A percentile compares a stretch with the other conserved stretches of the same genome.
Conservation (phyloP, 768 basidiomycete species). For the Amanita brunnescens region DNA sequence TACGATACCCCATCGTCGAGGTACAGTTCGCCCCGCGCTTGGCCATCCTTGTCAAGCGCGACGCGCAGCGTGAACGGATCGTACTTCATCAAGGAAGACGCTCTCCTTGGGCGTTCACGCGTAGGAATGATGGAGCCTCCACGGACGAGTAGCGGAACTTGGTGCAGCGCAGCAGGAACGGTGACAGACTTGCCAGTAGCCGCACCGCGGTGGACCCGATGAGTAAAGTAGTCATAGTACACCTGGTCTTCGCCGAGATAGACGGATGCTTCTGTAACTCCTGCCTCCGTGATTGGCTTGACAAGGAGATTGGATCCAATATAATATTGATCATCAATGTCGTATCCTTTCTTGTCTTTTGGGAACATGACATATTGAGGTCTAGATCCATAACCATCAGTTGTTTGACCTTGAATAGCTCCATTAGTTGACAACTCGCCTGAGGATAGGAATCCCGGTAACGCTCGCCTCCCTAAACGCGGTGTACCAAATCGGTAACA, state of each 20-base stretch:
- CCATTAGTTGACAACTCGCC: too few species aligned
- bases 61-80: constrained; percentile 92
- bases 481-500: constrained; percentile 96
- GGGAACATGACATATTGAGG: constrained; percentile 98
- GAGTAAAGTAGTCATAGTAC: constrained; percentile 90
- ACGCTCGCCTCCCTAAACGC: constrained; percentile 85
- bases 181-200: constrained; percentile 60
- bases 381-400: too few species aligned
- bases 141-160: constrained; percentile 79
- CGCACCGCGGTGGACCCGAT: constrained; percentile 56
- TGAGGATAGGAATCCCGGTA: constrained; percentile 73
- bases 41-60: constrained; percentile 50
- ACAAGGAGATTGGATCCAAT: constrained; percentile 81
- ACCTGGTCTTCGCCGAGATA: constrained; percentile 88
- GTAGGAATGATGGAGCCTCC: constrained; percentile 88
- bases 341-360: constrained; percentile 75
- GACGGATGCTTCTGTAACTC: constrained; percentile 56
- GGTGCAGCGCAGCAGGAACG: constrained; percentile 70
- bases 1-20: constrained; percentile 91
- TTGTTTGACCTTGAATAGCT: neutral
- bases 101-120: constrained; percentile 77
- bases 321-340: constrained; percentile 91
- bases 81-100: constrained; percentile 79
- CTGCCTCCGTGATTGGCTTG: constrained; percentile 80
- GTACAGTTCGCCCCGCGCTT: constrained; percentile 81